Percentiles rank a stretch among this genome's conserved stretches.
phyloP scores from a whole-genome alignment of 805 yeast genomes.

The Candida argentea region DNA sequence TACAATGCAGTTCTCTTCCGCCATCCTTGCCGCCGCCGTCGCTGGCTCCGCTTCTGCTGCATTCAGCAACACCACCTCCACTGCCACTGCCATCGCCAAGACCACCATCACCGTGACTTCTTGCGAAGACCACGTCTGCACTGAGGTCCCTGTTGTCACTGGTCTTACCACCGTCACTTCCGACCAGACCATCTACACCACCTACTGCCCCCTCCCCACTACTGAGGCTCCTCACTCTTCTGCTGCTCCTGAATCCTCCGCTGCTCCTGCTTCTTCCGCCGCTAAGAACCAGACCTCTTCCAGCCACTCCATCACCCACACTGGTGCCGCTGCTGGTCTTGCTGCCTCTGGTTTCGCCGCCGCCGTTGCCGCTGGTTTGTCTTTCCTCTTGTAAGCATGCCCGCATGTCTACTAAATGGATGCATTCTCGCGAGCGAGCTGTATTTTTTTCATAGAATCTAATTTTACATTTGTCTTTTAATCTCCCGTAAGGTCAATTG shows the following conservation, averaged over 20 bases:
- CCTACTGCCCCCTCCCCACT: conserved; percentile 12
- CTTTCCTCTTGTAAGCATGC: conserved; percentile 5
- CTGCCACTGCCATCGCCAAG: conserved; percentile 6
- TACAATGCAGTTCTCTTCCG: conserved; percentile 27
- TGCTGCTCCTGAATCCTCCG: no score
- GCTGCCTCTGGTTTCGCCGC: conserved; percentile 7
- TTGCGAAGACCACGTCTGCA: conserved; percentile 24
- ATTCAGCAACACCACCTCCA: conserved; percentile 12
- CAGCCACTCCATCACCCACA: no score
- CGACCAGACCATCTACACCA: conserved; percentile 12
- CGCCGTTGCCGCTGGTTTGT: conserved; percentile 8
- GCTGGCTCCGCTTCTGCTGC: conserved; percentile 17
- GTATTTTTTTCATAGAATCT: no score
- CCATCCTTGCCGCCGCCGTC: conserved; percentile 11
- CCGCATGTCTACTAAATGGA: no score
- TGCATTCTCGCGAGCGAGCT: no score
- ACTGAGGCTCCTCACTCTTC: no score
- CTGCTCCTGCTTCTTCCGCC: conserved; percentile 7
- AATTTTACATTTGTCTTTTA: no score
- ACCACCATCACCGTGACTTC: conserved; percentile 26
- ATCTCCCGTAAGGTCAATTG: no score
- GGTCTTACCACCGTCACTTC: conserved; percentile 19
- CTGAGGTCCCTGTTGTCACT: conserved; percentile 19
- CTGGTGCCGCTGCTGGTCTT: conserved; percentile 4
- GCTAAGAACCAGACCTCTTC: no score